phyloP scores from a whole-genome alignment of 768 basidiomycete genomes.

The Trametes cingulata region DNA sequence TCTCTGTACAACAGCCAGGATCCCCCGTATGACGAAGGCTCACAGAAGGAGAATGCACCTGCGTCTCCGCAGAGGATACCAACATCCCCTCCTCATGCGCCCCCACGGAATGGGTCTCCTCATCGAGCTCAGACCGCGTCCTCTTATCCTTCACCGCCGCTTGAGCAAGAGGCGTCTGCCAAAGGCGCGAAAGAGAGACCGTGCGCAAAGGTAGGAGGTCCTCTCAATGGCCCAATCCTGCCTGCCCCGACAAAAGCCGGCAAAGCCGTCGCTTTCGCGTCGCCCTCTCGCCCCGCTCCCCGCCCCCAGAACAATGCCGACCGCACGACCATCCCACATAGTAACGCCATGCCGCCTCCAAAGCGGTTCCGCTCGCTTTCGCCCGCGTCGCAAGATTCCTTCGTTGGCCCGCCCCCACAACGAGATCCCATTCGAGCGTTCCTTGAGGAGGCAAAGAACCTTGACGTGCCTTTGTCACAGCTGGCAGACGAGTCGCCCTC shows the following conservation, averaged over 20 bases:
- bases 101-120: neutral
- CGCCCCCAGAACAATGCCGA: neutral
- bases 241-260: neutral
- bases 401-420: constrained; percentile 48
- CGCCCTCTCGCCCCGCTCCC: constrained; percentile 20
- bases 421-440: constrained; percentile 49
- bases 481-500: constrained; percentile 37
- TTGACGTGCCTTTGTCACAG: constrained; percentile 60
- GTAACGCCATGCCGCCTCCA: constrained; percentile 26
- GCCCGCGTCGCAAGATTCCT: constrained; percentile 59
- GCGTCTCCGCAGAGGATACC: constrained; percentile 15
- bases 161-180: neutral
- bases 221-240: neutral
- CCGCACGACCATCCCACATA: constrained; percentile 26
- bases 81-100: too few relatives aligned
- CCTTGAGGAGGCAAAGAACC: constrained; percentile 46
- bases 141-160: constrained; percentile 3
- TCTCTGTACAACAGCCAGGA: constrained; percentile 39
- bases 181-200: neutral
- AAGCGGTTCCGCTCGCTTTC: constrained; percentile 38
- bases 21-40: constrained; percentile 38
- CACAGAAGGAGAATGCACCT: constrained; percentile 55
- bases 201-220: neutral
- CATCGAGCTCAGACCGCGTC: neutral
- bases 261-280: constrained; percentile 38